Base-by-base conservation (phyloP, 257 asterid genomes). In the Forsythia viridissima region DNA sequence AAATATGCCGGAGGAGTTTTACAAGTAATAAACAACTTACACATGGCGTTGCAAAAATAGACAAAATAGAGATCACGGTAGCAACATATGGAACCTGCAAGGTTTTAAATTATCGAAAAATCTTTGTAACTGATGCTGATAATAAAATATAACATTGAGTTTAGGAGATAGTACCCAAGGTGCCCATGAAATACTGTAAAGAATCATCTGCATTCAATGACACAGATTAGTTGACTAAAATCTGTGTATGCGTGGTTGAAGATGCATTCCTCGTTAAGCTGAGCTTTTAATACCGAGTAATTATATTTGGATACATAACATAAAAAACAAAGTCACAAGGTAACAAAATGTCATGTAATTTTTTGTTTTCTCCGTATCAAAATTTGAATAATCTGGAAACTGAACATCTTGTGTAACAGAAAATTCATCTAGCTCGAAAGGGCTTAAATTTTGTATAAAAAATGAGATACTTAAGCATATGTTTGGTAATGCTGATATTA, bases 171-270 rank as follows among this genome's bases (percentile, higher is more conserved):
- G 36, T 86, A 94, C 98, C 99, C 98, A 94, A 41, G 93, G 87
- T 6, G 98, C 86, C 99, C 99, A 94, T 3, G 99, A 97, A 30
- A 94, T 75, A 81, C 99, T 89, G 88, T 90, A 83, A 61, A 94
- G 92, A 36, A 92, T 48, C 90, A 89, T 84, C 99, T 94, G 91
- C 94, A 88, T 24, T 70, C 74, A 55, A 44, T 42, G 39, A 77
- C 61, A 36, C 21, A 52, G n/a, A 77, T 34, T 66, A 44, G 68
- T 82, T 75, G 57, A 70, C 52, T 75, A 52, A 79, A 46, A 42
- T 0, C 9, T 46, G 2, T 73, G 21, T 59, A 2, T 16, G 34
- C 2, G 1, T 30, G 24, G 24, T 44, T 44, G 2, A 44, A 10
- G 51, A 13, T 44, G 11, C 51, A 44, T 11, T 44, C 11, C 51